Conservation (phyloP, 1,139 yeast genomes). For the Yamadazyma dendronema region DNA sequence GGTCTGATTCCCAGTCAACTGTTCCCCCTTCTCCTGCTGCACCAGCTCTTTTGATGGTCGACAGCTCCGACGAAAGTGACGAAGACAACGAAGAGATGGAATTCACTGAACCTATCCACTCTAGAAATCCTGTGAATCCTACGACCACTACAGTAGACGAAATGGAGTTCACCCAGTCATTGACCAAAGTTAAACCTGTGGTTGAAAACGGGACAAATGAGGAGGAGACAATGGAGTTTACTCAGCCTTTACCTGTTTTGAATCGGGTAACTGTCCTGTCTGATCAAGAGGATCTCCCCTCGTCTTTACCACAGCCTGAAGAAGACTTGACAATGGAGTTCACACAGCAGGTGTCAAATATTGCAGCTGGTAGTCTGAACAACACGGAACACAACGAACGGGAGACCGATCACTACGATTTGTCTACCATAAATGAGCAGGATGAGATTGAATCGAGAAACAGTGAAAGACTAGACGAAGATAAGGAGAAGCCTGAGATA, state of each 20-base stretch:
- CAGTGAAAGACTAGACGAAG: neutral
- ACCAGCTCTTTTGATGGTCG: neutral
- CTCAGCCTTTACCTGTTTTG: conserved; percentile 12
- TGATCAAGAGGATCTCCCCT: neutral
- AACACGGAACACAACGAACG: neutral
- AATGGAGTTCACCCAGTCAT: conserved; percentile 12
- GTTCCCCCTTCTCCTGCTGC: neutral
- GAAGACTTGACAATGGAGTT: conserved; percentile 11
- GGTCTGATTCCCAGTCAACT: too few relatives aligned
- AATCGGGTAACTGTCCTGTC: neutral
- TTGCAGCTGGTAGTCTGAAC: neutral
- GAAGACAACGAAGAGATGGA: conserved; percentile 21
- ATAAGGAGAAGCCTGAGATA: too few relatives aligned
- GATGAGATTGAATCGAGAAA: conserved; percentile 2
- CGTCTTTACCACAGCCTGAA: neutral
- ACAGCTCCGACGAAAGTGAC: conserved; percentile 4
- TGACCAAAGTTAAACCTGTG: neutral
- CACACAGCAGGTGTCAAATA: conserved; percentile 10
- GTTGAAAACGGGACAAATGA: conserved; percentile 5
- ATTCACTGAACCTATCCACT: conserved; percentile 16
- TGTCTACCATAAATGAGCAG: neutral
- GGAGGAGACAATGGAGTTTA: conserved; percentile 14
- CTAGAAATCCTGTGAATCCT: neutral
- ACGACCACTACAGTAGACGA: conserved; percentile 7
- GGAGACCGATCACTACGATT: neutral